Conservation (phyloP, 2,329 filamentous ascomycete species). For the Pezicula rhizophila region DNA sequence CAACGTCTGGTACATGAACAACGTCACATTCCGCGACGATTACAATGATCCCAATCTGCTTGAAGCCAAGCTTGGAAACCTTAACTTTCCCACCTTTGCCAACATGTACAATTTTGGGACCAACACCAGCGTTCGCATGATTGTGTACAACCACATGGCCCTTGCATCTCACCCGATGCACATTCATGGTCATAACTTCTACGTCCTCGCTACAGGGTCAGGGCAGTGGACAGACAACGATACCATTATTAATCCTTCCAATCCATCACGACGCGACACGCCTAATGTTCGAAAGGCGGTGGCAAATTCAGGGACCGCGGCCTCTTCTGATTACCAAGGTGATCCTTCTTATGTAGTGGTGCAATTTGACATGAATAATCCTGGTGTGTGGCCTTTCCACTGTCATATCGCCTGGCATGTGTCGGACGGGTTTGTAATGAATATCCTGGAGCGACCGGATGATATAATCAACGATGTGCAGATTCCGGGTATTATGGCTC, state of each 20-base stretch:
- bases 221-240: conserved; percentile 19
- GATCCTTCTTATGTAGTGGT: conserved; percentile 34
- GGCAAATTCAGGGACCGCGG: no score
- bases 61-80: conserved; percentile 35
- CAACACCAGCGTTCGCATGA: conserved; percentile 45
- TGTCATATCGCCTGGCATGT: conserved; percentile 37
- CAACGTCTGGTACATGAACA: conserved; percentile 5
- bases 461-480: conserved; percentile 32
- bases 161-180: conserved; percentile 52
- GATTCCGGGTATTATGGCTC: conserved; percentile 41
- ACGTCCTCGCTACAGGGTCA: conserved; percentile 50
- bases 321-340: no score
- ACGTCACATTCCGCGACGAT: conserved; percentile 18
- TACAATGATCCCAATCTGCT: conserved; percentile 30
- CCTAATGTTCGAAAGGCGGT: conserved; percentile 36
- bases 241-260: conserved; percentile 33
- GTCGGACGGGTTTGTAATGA: conserved; percentile 15
- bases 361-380: conserved; percentile 41
- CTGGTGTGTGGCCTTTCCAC: conserved; percentile 42
- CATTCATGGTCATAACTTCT: conserved; percentile 67
- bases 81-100: conserved; percentile 37
- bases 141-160: conserved; percentile 39
- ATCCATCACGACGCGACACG: conserved; percentile 46
- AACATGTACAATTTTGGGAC: conserved; percentile 47
- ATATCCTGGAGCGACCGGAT: conserved; percentile 32